Percentiles rank a stretch among this genome's conserved stretches.
Conservation (phyloP, 805 yeast species). For the Starmerella powellii region DNA sequence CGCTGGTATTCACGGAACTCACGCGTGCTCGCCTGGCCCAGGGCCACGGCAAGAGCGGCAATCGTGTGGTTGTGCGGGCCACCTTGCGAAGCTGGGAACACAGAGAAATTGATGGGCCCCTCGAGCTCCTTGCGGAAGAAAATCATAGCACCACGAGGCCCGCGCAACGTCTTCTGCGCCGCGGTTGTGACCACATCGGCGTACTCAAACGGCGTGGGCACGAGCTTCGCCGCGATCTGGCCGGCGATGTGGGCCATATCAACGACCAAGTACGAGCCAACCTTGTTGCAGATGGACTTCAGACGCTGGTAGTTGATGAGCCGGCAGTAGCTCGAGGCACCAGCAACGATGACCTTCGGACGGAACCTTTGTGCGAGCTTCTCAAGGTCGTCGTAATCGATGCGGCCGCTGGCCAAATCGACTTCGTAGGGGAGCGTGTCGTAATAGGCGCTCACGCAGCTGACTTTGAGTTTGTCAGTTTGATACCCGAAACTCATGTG, state of each 20-base stretch:
- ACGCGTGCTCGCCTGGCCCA: constrained; percentile 82
- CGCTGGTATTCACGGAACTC: constrained; percentile 83
- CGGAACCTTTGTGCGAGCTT: constrained; percentile 79
- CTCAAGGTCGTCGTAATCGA: constrained; percentile 91
- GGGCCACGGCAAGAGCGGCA: constrained; percentile 91
- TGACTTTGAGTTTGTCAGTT: constrained; percentile 82
- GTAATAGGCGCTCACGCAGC: constrained; percentile 89
- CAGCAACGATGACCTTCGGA: constrained; percentile 94
- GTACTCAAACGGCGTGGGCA: constrained; percentile 89
- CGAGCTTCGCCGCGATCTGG: constrained; percentile 85
- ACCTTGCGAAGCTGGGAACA: constrained; percentile 99
- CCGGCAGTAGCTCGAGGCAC: constrained; percentile 96
- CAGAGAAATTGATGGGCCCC: constrained; percentile 89
- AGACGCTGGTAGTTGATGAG: constrained; percentile 90
- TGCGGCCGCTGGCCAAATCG: constrained; percentile 78
- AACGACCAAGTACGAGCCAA: constrained; percentile 88
- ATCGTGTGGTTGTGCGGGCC: constrained; percentile 99
- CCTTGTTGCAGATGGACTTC: constrained; percentile 87
- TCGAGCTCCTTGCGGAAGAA: constrained; percentile 95
- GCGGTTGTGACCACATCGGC: constrained; percentile 98
- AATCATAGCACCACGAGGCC: constrained; percentile 99
- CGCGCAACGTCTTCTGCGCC: constrained; percentile 95
- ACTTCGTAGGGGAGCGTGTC: constrained; percentile 98
- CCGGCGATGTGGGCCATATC: constrained; percentile 99
- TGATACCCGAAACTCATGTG: constrained; percentile 98